phyloP scores from a whole-genome alignment of 140 eudicot genomes.

The Flaveria floridana region DNA sequence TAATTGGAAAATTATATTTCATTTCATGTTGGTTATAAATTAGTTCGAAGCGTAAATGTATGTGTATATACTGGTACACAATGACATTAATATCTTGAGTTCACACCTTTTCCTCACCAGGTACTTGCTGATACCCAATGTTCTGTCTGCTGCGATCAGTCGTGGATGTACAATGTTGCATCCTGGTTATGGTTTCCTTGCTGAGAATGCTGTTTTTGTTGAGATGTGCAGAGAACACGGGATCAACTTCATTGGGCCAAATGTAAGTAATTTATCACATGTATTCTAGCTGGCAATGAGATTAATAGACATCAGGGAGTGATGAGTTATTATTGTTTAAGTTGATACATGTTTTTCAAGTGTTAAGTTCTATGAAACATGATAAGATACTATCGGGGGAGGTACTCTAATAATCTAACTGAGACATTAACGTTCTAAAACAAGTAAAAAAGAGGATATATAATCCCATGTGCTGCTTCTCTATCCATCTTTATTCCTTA shows the following conservation, averaged over 20 bases:
- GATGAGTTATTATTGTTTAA: not conserved
- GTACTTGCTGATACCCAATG: slow-evolving; percentile 83
- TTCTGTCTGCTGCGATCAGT: slow-evolving; percentile 82
- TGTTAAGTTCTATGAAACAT: slow-evolving; percentile 13
- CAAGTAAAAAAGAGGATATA: not conserved
- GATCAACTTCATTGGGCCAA: slow-evolving; percentile 92
- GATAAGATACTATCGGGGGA: not conserved
- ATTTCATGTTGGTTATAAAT: not conserved
- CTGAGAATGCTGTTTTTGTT: slow-evolving; percentile 90
- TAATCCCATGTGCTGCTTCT: slow-evolving; percentile 7
- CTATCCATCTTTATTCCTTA: not conserved
- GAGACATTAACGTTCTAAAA: slow-evolving; percentile 5
- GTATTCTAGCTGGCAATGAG: slow-evolving; percentile 14
- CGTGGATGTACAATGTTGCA: slow-evolving; percentile 97
- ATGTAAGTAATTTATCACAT: slow-evolving; percentile 46
- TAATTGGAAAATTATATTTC: not conserved
- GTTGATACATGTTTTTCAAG: slow-evolving; percentile 4
- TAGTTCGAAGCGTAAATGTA: not conserved
- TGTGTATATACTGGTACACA: not conserved
- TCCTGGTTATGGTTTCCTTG: slow-evolving; percentile 96
- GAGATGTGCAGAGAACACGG: slow-evolving; percentile 94
- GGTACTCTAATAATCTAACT: slow-evolving; percentile 9
- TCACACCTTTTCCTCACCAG: slow-evolving; percentile 36
- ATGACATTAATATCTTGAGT: not conserved
- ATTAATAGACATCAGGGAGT: not conserved